Evolutionary conservation across 306 rosid species (phyloP).

Genomic region (Sophora flavescens): DNA sequence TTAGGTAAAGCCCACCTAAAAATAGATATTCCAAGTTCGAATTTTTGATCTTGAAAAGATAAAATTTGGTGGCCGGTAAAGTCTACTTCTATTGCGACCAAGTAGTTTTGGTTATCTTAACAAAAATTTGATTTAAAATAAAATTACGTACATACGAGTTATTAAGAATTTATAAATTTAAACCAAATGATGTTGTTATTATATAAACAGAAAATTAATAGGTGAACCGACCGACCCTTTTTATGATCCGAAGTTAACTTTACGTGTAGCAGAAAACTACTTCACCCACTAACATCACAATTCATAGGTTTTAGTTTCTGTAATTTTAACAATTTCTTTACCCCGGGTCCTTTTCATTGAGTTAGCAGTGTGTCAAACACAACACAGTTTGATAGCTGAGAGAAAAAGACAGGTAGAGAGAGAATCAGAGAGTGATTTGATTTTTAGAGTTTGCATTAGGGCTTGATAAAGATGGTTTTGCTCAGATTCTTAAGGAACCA

Average conservation of each 20-base stretch:
- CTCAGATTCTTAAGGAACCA: constrained; percentile 34
- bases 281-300: constrained; percentile 26
- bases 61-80: too few species aligned
- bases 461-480: constrained; percentile 51
- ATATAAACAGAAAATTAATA: too few species aligned
- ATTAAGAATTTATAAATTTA: neutral
- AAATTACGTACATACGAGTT: neutral
- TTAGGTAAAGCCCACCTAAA: too few species aligned
- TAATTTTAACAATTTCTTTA: neutral
- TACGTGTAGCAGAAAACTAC: constrained; percentile 2
- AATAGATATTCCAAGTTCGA: too few species aligned
- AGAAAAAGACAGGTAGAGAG: constrained; percentile 51
- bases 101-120: too few species aligned
- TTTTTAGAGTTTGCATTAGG: constrained; percentile 52
- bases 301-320: constrained; percentile 15
- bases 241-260: neutral
- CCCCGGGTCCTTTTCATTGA: constrained; percentile 53
- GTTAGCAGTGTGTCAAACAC: constrained; percentile 52
- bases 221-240: neutral
- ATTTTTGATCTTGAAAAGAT: too few species aligned
- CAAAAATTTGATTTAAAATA: too few species aligned
- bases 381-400: constrained; percentile 40
- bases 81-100: too few species aligned
- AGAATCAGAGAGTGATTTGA: constrained; percentile 16
- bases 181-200: neutral